Conservation (phyloP, 2,329 filamentous ascomycete species). For the Alternaria atra region DNA sequence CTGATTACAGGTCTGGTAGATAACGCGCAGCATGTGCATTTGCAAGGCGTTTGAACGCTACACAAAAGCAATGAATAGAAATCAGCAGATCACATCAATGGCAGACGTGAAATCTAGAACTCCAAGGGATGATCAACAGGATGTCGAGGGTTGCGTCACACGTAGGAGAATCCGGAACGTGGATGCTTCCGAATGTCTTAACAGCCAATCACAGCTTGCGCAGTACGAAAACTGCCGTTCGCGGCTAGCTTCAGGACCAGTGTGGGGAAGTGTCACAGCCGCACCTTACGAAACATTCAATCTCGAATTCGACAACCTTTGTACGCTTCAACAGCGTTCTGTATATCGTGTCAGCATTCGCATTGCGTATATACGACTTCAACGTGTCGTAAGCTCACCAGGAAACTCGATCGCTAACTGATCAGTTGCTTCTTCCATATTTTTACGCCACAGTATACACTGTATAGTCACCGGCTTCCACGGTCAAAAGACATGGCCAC, state of each 20-base stretch:
- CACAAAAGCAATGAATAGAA: constrained; percentile 18
- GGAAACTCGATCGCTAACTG: not conserved
- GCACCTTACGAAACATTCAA: constrained; percentile 15
- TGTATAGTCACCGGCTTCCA: constrained; percentile 9
- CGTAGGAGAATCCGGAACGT: constrained; percentile 1
- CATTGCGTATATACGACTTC: not conserved
- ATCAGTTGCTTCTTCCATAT: not conserved
- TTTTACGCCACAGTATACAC: constrained; percentile 5
- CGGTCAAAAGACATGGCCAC: constrained; percentile 35
- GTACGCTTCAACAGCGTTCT: constrained; percentile 19
- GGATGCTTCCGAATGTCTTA: not conserved
- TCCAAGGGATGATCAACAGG: not conserved
- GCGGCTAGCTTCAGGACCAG: constrained; percentile 14
- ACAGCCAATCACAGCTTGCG: constrained; percentile 21
- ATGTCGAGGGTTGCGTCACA: constrained; percentile 4
- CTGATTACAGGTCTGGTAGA: constrained; percentile 9
- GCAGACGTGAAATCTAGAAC: not conserved
- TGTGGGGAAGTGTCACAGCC: constrained; percentile 22
- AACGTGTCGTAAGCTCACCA: constrained; percentile 5
- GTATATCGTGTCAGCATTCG: not conserved
- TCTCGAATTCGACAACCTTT: constrained; percentile 4
- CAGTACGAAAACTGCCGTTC: constrained; percentile 27
- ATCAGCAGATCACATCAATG: not conserved
- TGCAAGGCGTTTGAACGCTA: constrained; percentile 5
- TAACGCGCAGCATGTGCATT: constrained; percentile 12